Evolutionary conservation across 1,284 basidiomycete species (phyloP).

Genomic region (Microbotryum violaceum): DNA sequence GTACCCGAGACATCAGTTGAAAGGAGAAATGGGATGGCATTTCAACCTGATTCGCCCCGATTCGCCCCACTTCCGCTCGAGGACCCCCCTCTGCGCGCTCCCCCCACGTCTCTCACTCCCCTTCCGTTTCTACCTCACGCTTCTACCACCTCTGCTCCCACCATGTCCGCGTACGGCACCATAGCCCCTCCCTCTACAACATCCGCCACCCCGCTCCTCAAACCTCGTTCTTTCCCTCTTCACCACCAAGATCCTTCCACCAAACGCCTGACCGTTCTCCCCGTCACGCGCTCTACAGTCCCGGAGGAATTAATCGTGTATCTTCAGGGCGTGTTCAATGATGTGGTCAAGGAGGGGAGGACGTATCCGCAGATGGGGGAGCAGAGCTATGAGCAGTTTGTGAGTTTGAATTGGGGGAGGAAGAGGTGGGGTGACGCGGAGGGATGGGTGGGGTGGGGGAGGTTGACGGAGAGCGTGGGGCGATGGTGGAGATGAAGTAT

Average conservation of each 20-base stretch:
- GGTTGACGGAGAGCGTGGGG: too few relatives aligned
- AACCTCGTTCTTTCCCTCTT: slow-evolving; percentile 49
- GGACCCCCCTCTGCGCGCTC: background rate
- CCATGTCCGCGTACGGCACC: slow-evolving; percentile 33
- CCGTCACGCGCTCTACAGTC: slow-evolving; percentile 53
- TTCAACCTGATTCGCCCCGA: too few relatives aligned
- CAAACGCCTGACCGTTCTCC: slow-evolving; percentile 51
- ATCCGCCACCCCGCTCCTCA: slow-evolving; percentile 36
- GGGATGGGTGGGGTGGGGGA: too few relatives aligned
- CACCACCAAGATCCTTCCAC: slow-evolving; percentile 51
- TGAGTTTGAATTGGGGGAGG: background rate
- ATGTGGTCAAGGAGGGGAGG: slow-evolving; percentile 62
- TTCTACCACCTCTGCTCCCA: background rate
- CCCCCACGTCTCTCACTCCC: background rate
- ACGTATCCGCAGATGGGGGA: slow-evolving; percentile 71
- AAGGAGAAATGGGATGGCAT: too few relatives aligned
- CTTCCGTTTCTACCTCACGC: background rate
- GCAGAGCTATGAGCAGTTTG: slow-evolving; percentile 5
- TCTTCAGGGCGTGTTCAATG: slow-evolving; percentile 49
- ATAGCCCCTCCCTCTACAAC: slow-evolving; percentile 11
- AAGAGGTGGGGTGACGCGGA: background rate
- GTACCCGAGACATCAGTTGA: too few relatives aligned
- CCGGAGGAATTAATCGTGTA: slow-evolving; percentile 46
- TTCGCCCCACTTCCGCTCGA: too few relatives aligned
- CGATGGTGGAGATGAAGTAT: background rate